Base-by-base conservation (phyloP, 192 early-diverging fungal species). In the Linnemannia hyalina region DNA sequence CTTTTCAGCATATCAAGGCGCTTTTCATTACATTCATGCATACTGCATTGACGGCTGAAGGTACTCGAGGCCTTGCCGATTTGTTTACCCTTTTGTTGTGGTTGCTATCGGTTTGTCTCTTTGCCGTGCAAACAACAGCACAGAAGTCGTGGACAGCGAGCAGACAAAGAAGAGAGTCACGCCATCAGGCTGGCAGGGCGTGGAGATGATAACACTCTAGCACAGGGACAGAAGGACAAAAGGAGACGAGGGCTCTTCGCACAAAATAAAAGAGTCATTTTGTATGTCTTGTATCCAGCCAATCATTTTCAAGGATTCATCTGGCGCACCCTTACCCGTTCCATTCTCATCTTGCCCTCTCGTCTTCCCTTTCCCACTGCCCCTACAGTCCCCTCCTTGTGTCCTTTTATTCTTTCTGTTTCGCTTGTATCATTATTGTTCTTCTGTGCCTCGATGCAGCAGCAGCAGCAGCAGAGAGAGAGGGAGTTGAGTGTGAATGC, bases 261-360 rank as follows among this genome's bases (percentile, higher is more conserved):
- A 65, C 60, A 65, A 65, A 65, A 32, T 35, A 35, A 65, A 65
- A 65, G 60, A 65, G 60, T 65, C 60, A 65, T 65, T 65, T 65
- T 65, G 60, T 32, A 16, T 65, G 10, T 32, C 8, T 9, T 65
- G 60, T 10, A 65, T 65, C 4, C 29, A 65, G 29, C 60, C 60
- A 65, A 65, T 65, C 60, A 32, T 26, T 11, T 23, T 26, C 55
- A 26, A 60, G n/a, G 55, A 60, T 15, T 11, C 26, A 32, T 65
- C 60, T 35, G 60, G 57, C 57, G 8, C 57, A 60, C 57, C 26
- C 52, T 20, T 60, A 26, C n/a, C 22, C 9, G 44, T 60, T n/a
- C 55, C 20, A 26, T 60, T 60, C 55, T n/a, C 23, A 60, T 60
- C 55, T 26, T n/a, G 23, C 55, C 29, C 29, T 52, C 26, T 9